Base-by-base conservation (phyloP, 257 asterid species). In the Solanum ossicruentum region DNA sequence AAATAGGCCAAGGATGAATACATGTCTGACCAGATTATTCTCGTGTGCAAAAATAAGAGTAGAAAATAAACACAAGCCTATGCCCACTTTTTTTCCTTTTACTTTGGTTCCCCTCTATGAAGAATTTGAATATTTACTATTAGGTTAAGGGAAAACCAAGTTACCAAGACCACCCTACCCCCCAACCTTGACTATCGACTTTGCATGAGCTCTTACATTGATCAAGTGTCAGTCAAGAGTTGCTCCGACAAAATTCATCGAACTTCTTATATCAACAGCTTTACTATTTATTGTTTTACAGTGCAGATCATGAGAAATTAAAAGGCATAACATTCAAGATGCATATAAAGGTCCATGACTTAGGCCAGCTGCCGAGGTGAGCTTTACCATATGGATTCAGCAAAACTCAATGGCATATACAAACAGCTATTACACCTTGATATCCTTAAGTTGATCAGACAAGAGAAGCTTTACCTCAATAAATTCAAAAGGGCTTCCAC, bases 401-500 rank as follows among this genome's bases (percentile, higher is more conserved):
- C 39, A 23, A 23, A 61, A 21, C 17, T 12, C 17, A 23, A 63
- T 5, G 70, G 39, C 0, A 5, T 61, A 23, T 51, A 26, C 45
- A 51, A 26, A 77, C 61, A 51, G 82, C 16, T 77, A 51, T 15
- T 16, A 16, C 61, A 9, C 63, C 12, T 73, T 15, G 49, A 49
- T 75, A 75, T 49, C 45, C 61, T 61, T 23, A 16, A 9, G 65
- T 26, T 52, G 55, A 69, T 13, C 18, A 54, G 67, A 67, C 51
- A 21, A 66, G 81, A 71, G 75, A 43, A 65, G 32, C n/a, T 79
- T 73, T 87, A 93, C 97, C 97, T 93, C 97, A 85, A 95, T 88
- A 6, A 95, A 89, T 89, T 95, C 97, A 88, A 96, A 93, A 55
- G 97, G 93, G 89, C 91, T 93, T 80, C 98, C 98, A 1, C 89